Evolutionary conservation across 345 rosid species (phyloP), one percentile per base, ranked within the genome.

Genomic region (Eucalyptus pauciflora): DNA sequence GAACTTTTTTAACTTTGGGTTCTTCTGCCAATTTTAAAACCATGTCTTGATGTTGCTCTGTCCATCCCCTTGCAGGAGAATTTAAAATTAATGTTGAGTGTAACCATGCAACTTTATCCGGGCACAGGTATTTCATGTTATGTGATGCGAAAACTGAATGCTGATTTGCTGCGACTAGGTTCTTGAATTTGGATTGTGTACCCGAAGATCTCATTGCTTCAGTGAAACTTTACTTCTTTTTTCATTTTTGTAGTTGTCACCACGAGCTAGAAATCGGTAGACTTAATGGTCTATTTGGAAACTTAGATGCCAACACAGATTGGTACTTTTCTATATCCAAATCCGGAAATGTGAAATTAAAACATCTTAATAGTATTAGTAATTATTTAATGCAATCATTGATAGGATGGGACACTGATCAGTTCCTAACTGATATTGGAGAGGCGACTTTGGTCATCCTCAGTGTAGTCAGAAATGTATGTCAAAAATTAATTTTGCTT

Each of bases 341-440:
- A 86, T 33, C 43, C 1, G 49, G 41, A 37, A 52, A 18, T 31
- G 54, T 10, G 45, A 14, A 50, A 8, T 51, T 56, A 86, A 52
- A 58, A 52, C 67, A 52, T 41, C 9, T 86, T 15, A 58, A 18
- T 27, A 18, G 18, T 88, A 62, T 48, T 89, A 58, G 80, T 51
- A 31, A 43, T 50, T 43, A 64, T 62, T 31, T 86, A 33, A 22
- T 85, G 90, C 41, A 83, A 33, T 51, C 86, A 37, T 27, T 27
- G 87, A 87, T 92, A 98, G 99, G 99, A 87, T 97, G 99, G 97
- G 99, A 98, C 91, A 98, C 99, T 41, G 99, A 98, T 94, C 96
- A 98, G 93, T 96, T 97, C 92, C 92, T 96, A 89, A 95, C 96
- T 24, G 99, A 98, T 91, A 90, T 95, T 91, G 92, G 94, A 45